Evolutionary conservation across 345 rosid genomes (phyloP).

Genomic region (Kandelia obovata): DNA sequence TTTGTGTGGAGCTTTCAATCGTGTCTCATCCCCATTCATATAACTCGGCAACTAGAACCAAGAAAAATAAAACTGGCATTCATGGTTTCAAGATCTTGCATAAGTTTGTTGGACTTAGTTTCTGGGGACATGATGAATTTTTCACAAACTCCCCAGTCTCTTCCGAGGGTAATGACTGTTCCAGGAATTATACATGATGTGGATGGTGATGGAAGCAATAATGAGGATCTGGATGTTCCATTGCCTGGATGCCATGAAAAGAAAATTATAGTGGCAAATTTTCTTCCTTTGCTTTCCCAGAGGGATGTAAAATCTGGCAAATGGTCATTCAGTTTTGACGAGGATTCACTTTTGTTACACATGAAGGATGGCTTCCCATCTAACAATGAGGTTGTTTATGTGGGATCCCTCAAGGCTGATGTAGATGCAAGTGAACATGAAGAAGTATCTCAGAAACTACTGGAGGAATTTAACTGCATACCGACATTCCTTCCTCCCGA

Average conservation of each 20-base stretch:
- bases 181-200: constrained; percentile 54
- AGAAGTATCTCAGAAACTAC: constrained; percentile 36
- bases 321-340: constrained; percentile 41
- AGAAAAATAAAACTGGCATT: neutral
- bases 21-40: constrained; percentile 1
- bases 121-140: constrained; percentile 53
- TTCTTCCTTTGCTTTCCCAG: constrained; percentile 35
- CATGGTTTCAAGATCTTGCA: constrained; percentile 67
- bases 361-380: constrained; percentile 40
- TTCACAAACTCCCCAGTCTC: constrained; percentile 47
- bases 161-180: constrained; percentile 53
- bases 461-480: constrained; percentile 41
- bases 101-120: constrained; percentile 57
- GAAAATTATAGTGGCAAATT: constrained; percentile 40
- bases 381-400: constrained; percentile 31
- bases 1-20: neutral
- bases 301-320: constrained; percentile 30
- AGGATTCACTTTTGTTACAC: constrained; percentile 35
- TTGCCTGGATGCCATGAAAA: constrained; percentile 18
- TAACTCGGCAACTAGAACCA: neutral
- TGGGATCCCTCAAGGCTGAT: constrained; percentile 44
- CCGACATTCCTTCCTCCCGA: constrained; percentile 46
- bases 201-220: constrained; percentile 28
- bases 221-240: constrained; percentile 13
- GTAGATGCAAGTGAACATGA: constrained; percentile 40